Conservation (phyloP, 2,329 filamentous ascomycete species). For the Fusarium sp. region DNA sequence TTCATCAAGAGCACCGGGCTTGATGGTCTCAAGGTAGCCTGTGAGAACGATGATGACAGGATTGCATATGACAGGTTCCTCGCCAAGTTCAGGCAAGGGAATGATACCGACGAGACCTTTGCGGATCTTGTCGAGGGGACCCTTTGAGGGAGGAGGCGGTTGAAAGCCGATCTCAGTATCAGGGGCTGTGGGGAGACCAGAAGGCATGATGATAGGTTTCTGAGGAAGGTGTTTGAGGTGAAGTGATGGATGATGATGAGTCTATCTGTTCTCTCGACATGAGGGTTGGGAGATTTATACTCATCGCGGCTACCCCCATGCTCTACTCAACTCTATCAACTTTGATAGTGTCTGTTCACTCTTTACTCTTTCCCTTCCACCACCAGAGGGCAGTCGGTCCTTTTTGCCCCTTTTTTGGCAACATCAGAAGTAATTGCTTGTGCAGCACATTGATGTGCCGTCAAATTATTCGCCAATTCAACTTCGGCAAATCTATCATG, state of each 20-base stretch:
- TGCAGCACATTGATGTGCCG: not conserved
- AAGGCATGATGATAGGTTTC: not conserved
- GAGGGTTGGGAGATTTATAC: not conserved
- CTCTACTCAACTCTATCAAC: fast-evolving
- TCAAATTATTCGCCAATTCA: fast-evolving
- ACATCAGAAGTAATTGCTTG: not conserved
- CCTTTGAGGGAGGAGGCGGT: not conserved
- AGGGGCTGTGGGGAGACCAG: conserved; percentile 11
- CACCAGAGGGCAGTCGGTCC: not conserved
- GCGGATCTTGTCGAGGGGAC: not conserved
- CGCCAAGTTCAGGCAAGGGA: not conserved
- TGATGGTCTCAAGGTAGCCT: not conserved
- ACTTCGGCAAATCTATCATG: not conserved
- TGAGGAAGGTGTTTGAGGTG: not conserved
- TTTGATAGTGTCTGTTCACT: not conserved
- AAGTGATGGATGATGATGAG: not conserved
- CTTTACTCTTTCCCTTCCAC: not conserved
- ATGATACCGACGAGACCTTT: not conserved
- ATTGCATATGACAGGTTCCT: not conserved
- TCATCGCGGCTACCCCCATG: fast-evolving
- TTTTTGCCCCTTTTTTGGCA: not conserved
- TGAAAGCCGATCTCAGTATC: conserved; percentile 18
- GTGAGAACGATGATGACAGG: conserved; percentile 1
- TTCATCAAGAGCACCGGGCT: conserved; percentile 4
- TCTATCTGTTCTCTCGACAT: not conserved